Base-by-base conservation (phyloP, 192 early-diverging fungal genomes). In the Linnemannia schmuckeri region DNA sequence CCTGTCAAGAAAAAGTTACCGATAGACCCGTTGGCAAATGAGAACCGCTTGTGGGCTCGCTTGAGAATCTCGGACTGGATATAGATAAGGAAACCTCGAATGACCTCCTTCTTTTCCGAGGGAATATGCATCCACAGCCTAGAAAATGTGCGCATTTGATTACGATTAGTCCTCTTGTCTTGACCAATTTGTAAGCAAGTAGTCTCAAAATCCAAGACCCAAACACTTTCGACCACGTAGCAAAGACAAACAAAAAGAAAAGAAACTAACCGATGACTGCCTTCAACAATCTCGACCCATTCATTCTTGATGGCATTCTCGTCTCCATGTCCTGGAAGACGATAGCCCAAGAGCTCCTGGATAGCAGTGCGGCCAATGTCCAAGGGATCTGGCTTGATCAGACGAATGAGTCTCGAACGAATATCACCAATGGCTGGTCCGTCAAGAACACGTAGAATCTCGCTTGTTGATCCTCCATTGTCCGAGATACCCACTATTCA, bases 1-100 rank as follows among this genome's bases (percentile, higher is more conserved):
- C 95, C 95, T 38, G 94, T 95, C 72, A 96, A 80, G 79, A 96
- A 95, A 83, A 96, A 95, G 85, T 96, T 96, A 8, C 95, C 95
- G 74, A 96, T 95, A 24, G 90, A 91, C 40, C 94, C 95, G 61
- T 94, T 93, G 13, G 93, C 91, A 75, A 95, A 96, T 27, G 95
- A 93, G 79, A 95, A 96, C 2, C 87, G 86, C 47, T 92, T 92
- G 44, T 92, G 92, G 18, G 93, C 91, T 37, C 92, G 88, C 77
- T 92, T 93, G 49, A 94, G 87, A 38, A 95, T 91, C 81, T 94
- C 90, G 81, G 92, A 90, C 80, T 96, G 88, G 74, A 96, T 94
- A 41, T 92, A 88, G 63, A 92, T 90, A 42, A 96, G 79, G 81
- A 96, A 96, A 0, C 94, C 93, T 22, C 94, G 94, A 74, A 96